Evolutionary conservation across 805 yeast species (phyloP).

Genomic region (Candida awuae): DNA sequence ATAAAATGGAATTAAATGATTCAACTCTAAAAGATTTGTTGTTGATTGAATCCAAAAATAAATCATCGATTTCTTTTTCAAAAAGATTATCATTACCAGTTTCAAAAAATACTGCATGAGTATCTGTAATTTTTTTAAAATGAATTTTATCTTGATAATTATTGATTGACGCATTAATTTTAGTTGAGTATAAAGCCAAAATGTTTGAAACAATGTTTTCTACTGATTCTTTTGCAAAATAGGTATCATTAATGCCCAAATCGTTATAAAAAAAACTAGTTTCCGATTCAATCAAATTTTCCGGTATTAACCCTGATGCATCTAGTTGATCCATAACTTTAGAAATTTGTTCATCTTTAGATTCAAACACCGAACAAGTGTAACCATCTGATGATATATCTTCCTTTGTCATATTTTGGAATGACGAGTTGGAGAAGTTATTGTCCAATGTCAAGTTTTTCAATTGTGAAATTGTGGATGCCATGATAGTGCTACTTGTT

Average conservation of each 20-base stretch:
- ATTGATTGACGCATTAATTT: slow-evolving; percentile 73
- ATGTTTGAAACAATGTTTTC: slow-evolving; percentile 76
- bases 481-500: neutral
- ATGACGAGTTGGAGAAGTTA: slow-evolving; percentile 30
- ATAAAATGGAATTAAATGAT: slow-evolving; percentile 62
- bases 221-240: slow-evolving; percentile 79
- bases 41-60: slow-evolving; percentile 51
- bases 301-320: slow-evolving; percentile 83
- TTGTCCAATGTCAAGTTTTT: slow-evolving; percentile 27
- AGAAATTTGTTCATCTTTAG: slow-evolving; percentile 73
- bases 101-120: slow-evolving; percentile 89
- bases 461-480: slow-evolving; percentile 10
- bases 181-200: slow-evolving; percentile 85
- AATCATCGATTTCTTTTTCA: slow-evolving; percentile 74
- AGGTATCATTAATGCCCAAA: slow-evolving; percentile 86
- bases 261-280: slow-evolving; percentile 82
- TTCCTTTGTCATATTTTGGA: slow-evolving; percentile 25
- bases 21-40: slow-evolving; percentile 58
- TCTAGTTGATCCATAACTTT: slow-evolving; percentile 76
- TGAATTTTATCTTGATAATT: slow-evolving; percentile 50
- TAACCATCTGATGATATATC: slow-evolving; percentile 45
- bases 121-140: slow-evolving; percentile 69
- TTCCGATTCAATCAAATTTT: slow-evolving; percentile 73
- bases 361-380: slow-evolving; percentile 66
- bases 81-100: slow-evolving; percentile 46